Percentiles rank a stretch among this genome's conserved stretches.
Evolutionary conservation across 768 basidiomycete species (phyloP).

Genomic region (Kwoniella heveanensis): DNA sequence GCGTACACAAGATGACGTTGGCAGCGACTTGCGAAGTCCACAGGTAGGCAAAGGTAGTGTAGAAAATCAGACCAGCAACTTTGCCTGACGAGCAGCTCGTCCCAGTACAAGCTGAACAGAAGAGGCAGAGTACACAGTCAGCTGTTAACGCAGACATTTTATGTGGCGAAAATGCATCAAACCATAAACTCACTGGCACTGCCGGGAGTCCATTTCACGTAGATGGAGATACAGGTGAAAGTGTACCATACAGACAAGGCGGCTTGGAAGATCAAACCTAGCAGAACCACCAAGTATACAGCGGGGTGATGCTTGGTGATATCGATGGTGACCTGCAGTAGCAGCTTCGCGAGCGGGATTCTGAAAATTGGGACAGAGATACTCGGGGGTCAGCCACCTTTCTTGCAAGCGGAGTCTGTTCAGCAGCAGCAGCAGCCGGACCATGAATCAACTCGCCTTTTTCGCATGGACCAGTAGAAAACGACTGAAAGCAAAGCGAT

Average conservation of each 20-base stretch:
- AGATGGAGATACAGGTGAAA: conserved; percentile 74
- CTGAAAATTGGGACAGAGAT: conserved; percentile 58
- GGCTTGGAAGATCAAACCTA: conserved; percentile 71
- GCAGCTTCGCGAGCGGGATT: conserved; percentile 75
- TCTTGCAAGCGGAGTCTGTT: too few relatives aligned
- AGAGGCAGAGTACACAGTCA: background rate
- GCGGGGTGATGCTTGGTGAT: conserved; percentile 78
- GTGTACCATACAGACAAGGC: conserved; percentile 76
- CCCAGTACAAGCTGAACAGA: conserved; percentile 49
- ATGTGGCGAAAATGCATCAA: background rate
- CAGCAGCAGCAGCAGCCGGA: too few relatives aligned
- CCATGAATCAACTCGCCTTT: conserved; percentile 54
- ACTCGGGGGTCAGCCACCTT: background rate
- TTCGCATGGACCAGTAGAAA: conserved; percentile 64
- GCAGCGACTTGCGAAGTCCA: conserved; percentile 83
- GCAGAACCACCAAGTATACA: conserved; percentile 76
- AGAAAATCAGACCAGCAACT: conserved; percentile 77
- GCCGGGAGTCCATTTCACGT: conserved; percentile 76
- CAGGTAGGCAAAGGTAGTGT: conserved; percentile 76
- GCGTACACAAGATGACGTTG: conserved; percentile 75
- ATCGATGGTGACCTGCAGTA: conserved; percentile 81
- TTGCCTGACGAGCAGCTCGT: conserved; percentile 70
- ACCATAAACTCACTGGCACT: conserved; percentile 63
- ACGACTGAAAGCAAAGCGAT: conserved; percentile 75
- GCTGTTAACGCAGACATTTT: too few relatives aligned